A percentile compares a stretch with the other conserved stretches of the same genome.
These are phyloP conservation scores for Trichoderma guizhouense DNA, from an alignment of 2,329 filamentous ascomycete genomes.

Conservation along the genomic window DNA sequence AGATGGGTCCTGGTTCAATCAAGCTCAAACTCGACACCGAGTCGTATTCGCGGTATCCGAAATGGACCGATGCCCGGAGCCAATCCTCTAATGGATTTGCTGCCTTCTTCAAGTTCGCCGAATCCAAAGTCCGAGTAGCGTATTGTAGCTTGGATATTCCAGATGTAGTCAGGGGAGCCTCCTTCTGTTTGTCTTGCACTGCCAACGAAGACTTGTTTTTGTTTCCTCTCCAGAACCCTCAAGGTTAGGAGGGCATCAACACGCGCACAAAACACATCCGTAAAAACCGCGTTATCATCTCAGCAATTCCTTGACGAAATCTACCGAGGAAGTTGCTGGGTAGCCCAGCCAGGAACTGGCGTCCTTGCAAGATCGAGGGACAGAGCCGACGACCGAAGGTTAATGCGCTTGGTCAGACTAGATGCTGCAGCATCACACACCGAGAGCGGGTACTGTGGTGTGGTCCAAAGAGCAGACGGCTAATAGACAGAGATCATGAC, in stretches of 20 bases:
- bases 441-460: slow-evolving; percentile 39
- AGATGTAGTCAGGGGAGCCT: slow-evolving; percentile 32
- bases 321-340: slow-evolving; percentile 44
- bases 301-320: slow-evolving; percentile 39
- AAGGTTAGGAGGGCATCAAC: slow-evolving; percentile 58
- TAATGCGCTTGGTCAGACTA: slow-evolving; percentile 58
- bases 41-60: background rate
- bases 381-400: slow-evolving; percentile 42
- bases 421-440: slow-evolving; percentile 45
- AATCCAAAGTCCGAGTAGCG: slow-evolving; percentile 22
- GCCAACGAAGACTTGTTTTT: slow-evolving; percentile 94
- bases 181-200: slow-evolving; percentile 79
- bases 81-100: slow-evolving; percentile 5
- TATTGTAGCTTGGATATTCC: slow-evolving; percentile 18
- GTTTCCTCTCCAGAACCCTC: slow-evolving; percentile 65
- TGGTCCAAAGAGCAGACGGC: slow-evolving; percentile 39
- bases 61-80: slow-evolving; percentile 4
- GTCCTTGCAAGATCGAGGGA: slow-evolving; percentile 43
- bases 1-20: slow-evolving; percentile 72
- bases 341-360: slow-evolving; percentile 43
- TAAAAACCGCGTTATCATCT: slow-evolving; percentile 81
- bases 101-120: slow-evolving; percentile 24
- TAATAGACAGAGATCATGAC: slow-evolving; percentile 21
- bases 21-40: slow-evolving; percentile 25
- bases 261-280: slow-evolving; percentile 91